Evolutionary conservation across 2,329 filamentous ascomycete species (phyloP).

Genomic region (Cladosporium austrohemisphaericum): DNA sequence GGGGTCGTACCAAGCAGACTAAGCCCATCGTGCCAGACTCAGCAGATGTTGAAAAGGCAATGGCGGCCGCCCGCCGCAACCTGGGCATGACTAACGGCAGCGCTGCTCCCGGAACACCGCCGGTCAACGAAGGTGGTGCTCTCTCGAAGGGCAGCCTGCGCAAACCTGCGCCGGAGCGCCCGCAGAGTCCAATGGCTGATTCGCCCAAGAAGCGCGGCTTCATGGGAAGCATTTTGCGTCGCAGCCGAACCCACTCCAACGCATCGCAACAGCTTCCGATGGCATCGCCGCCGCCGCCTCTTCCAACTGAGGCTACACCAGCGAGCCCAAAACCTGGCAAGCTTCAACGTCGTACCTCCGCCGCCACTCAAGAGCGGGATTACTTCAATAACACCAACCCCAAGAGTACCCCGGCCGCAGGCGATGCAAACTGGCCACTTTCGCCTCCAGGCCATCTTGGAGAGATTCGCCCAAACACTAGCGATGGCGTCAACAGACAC

Average conservation of each 20-base stretch:
- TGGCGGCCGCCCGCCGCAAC: conserved; percentile 32
- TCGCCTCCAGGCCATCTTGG: conserved; percentile 25
- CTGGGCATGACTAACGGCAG: conserved; percentile 28
- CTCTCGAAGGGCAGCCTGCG: conserved; percentile 39
- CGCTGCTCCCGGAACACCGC: conserved; percentile 11
- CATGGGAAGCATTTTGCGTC: conserved; percentile 34
- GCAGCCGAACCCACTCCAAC: conserved; percentile 29
- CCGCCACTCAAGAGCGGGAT: conserved; percentile 1
- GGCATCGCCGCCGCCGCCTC: conserved; percentile 17
- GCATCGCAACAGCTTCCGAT: conserved; percentile 24
- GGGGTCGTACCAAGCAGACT: conserved; percentile 43
- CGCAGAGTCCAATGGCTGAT: not conserved
- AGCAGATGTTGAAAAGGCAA: conserved; percentile 37
- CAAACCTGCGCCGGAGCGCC: conserved; percentile 19
- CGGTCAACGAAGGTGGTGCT: conserved; percentile 29
- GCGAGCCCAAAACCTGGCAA: conserved; percentile 39
- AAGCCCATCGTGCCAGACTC: conserved; percentile 30
- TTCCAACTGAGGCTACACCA: conserved; percentile 31
- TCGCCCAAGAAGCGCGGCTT: conserved; percentile 28
- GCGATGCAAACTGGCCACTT: conserved; percentile 46
- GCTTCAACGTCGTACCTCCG: conserved; percentile 30
- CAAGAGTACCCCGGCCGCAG: not conserved
- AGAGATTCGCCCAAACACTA: conserved; percentile 29
- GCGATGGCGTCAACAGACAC: conserved; percentile 26
- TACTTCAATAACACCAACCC: conserved; percentile 12